Percentiles rank a stretch among this genome's conserved stretches.
phyloP scores from a whole-genome alignment of 306 rosid genomes.

The Dicorynia guianensis region DNA sequence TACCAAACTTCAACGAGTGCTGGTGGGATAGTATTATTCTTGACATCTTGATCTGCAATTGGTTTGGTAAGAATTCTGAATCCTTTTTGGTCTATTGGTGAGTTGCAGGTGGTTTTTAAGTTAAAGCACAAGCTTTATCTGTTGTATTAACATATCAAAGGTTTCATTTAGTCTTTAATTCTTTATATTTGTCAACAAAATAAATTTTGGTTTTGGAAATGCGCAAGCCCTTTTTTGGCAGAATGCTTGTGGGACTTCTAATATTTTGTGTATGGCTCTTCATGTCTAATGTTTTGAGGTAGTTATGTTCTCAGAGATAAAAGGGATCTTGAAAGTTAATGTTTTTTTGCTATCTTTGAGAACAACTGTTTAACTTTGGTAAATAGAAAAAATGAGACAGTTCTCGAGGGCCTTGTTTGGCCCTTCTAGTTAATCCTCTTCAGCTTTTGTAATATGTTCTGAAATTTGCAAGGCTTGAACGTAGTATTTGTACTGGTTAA shows the following conservation, averaged over 20 bases:
- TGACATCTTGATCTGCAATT: constrained; percentile 94
- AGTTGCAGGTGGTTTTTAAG: constrained; percentile 19
- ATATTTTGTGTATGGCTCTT: constrained; percentile 4
- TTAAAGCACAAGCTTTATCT: constrained; percentile 12
- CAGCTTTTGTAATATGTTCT: constrained; percentile 67
- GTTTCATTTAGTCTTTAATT: constrained; percentile 6
- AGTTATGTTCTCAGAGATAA: neutral
- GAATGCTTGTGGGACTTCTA: constrained; percentile 8
- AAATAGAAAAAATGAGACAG: constrained; percentile 2
- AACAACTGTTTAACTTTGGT: neutral
- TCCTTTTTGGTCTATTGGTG: constrained; percentile 6
- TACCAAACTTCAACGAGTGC: constrained; percentile 98
- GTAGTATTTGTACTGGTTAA: too few species aligned
- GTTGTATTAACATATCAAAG: neutral
- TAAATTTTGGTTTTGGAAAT: neutral
- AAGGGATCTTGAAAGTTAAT: constrained; percentile 1
- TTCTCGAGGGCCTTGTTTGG: neutral
- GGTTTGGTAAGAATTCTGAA: constrained; percentile 83
- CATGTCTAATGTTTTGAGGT: neutral
- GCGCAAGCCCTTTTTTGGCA: neutral
- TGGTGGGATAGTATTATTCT: constrained; percentile 99
- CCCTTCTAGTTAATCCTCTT: constrained; percentile 1
- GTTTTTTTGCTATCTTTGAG: constrained; percentile 16
- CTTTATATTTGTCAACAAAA: neutral
- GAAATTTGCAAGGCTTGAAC: constrained; percentile 25